Evolutionary conservation across 352 stramenopile species (phyloP).

Genomic region (Phytophthora fragariae): DNA sequence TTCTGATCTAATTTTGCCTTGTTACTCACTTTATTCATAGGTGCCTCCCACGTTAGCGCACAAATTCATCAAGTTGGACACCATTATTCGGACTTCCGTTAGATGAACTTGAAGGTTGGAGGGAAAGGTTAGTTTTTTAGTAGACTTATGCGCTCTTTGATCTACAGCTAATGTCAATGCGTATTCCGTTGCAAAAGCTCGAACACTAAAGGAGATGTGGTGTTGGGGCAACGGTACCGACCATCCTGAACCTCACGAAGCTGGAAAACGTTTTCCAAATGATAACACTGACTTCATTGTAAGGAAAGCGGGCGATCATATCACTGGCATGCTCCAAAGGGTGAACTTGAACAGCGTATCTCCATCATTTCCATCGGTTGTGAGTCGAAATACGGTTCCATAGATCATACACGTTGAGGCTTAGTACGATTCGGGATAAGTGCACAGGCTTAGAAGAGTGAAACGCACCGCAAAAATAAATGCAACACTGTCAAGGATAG

Average conservation of each 20-base stretch:
- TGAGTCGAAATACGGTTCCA: neutral
- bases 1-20: neutral
- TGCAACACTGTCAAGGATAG: constrained; percentile 14
- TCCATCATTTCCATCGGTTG: neutral
- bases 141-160: neutral
- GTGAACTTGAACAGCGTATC: neutral
- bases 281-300: neutral
- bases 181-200: neutral
- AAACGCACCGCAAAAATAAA: constrained; percentile 28
- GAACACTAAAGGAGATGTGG: neutral
- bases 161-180: neutral
- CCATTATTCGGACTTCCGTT: neutral
- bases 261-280: neutral
- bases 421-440: neutral
- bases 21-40: neutral
- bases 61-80: neutral
- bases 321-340: neutral
- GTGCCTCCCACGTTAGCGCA: neutral
- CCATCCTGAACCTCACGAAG: neutral
- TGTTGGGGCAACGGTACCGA: neutral
- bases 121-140: neutral
- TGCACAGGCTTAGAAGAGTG: constrained; percentile 23
- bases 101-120: neutral
- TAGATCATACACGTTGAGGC: neutral
- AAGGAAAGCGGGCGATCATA: neutral